These are phyloP conservation scores for Aspergillus versicolor DNA, from an alignment of 2,329 filamentous ascomycete species.

Conservation along the genomic window DNA sequence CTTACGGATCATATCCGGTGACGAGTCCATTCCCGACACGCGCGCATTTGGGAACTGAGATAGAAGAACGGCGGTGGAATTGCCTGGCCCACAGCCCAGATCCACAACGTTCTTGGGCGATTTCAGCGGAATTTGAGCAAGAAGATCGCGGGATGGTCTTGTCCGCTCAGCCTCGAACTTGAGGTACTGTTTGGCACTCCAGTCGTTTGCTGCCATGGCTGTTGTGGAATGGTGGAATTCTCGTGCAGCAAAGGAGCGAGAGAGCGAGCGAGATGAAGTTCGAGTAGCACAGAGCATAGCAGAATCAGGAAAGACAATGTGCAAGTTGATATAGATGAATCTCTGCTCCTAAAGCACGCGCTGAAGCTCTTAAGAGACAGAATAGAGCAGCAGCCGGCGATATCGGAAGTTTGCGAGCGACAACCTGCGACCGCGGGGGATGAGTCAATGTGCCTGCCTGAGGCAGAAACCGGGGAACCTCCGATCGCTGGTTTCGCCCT, in stretches of 20 bases:
- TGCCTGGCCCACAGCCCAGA: constrained; percentile 61
- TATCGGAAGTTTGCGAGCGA: neutral
- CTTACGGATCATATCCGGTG: constrained; percentile 55
- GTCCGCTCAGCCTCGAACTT: constrained; percentile 57
- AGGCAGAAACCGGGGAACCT: neutral
- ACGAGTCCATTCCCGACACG: constrained; percentile 56
- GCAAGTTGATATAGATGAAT: neutral
- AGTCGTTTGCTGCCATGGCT: constrained; percentile 28
- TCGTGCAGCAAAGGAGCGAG: neutral
- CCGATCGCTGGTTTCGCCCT: neutral
- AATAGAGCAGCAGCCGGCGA: neutral
- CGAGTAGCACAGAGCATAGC: neutral
- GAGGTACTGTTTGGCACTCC: constrained; percentile 59
- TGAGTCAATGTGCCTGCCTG: neutral
- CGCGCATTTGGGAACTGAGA: constrained; percentile 48
- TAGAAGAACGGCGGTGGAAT: constrained; percentile 54
- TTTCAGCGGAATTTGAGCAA: constrained; percentile 47
- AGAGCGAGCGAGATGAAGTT: neutral
- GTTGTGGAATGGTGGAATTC: neutral
- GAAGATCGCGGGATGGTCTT: constrained; percentile 53
- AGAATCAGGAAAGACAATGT: neutral
- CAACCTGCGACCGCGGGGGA: neutral
- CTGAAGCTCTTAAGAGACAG: neutral
- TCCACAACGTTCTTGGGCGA: constrained; percentile 52
- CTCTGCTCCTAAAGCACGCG: neutral